Percentiles rank a stretch among this genome's conserved stretches.
Evolutionary conservation across 345 rosid species (phyloP).

Genomic region (Cardiospermum halicacabum): DNA sequence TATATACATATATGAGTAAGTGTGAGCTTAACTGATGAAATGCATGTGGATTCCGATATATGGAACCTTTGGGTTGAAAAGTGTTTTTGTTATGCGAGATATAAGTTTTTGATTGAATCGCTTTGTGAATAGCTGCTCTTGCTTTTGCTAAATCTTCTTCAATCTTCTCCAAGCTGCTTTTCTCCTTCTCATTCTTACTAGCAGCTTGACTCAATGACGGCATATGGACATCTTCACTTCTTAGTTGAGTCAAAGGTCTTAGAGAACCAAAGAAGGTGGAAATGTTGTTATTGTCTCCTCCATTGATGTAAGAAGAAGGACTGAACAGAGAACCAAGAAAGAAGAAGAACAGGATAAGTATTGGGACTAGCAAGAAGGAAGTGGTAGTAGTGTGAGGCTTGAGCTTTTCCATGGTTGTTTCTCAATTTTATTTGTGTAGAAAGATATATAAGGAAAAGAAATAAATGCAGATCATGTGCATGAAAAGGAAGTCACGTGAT

Average conservation of each 20-base stretch:
- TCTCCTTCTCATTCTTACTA: constrained; percentile 19
- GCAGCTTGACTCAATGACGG: constrained; percentile 18
- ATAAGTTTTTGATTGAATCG: constrained; percentile 35
- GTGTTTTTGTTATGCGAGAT: constrained; percentile 33
- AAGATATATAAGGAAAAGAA: not conserved
- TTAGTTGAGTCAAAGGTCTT: not conserved
- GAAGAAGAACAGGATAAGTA: constrained; percentile 19
- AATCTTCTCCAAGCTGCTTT: constrained; percentile 22
- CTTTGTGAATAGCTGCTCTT: constrained; percentile 36
- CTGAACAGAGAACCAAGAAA: constrained; percentile 9
- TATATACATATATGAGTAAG: no score
- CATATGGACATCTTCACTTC: constrained; percentile 5
- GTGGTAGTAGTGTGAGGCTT: not conserved
- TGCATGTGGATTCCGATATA: constrained; percentile 56
- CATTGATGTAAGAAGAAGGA: constrained; percentile 11
- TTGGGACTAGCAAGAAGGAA: constrained; percentile 16
- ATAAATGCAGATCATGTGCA: no score
- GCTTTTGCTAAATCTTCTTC: constrained; percentile 41
- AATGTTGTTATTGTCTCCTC: constrained; percentile 4
- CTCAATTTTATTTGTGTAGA: not conserved
- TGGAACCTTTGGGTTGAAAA: constrained; percentile 45
- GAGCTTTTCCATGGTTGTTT: constrained; percentile 14
- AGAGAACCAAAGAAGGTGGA: constrained; percentile 18
- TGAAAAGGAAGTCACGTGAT: not conserved
- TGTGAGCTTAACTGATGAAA: constrained; percentile 76